Conservation (phyloP, 192 early-diverging fungal genomes). For the Lunasporangiospora selenospora region DNA sequence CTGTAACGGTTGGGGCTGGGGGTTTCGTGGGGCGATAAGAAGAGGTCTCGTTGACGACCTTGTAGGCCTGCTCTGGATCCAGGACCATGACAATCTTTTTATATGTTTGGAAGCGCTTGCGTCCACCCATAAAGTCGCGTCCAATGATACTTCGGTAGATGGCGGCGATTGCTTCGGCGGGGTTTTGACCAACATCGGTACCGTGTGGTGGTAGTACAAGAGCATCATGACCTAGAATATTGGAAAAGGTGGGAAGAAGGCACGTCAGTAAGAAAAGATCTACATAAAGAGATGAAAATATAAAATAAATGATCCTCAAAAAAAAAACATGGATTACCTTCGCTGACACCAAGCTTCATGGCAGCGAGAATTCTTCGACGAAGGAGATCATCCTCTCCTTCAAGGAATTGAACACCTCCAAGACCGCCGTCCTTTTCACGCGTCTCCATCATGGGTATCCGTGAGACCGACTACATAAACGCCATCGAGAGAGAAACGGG, state of each 20-base stretch:
- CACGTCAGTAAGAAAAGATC: slow-evolving; percentile 1
- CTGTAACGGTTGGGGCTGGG: background rate
- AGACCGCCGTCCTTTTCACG: slow-evolving; percentile 41
- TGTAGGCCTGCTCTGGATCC: slow-evolving; percentile 37
- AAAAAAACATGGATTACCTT: slow-evolving; percentile 13
- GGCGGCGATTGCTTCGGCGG: slow-evolving; percentile 37
- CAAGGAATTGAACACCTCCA: slow-evolving; percentile 42
- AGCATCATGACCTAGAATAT: slow-evolving; percentile 28
- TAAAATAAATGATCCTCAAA: background rate
- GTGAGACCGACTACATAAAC: slow-evolving; percentile 25
- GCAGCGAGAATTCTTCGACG: slow-evolving; percentile 35
- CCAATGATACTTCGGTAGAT: slow-evolving; percentile 45
- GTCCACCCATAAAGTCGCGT: slow-evolving; percentile 42
- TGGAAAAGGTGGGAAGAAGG: too few species aligned
- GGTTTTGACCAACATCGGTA: slow-evolving; percentile 37
- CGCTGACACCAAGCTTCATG: slow-evolving; percentile 43
- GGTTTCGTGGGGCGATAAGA: slow-evolving; percentile 29
- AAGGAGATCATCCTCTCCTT: slow-evolving; percentile 39
- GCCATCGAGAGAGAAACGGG: too few species aligned
- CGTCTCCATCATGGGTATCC: slow-evolving; percentile 36
- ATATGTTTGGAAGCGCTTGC: slow-evolving; percentile 47
- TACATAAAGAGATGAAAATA: background rate
- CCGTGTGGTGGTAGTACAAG: slow-evolving; percentile 44
- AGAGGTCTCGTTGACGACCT: slow-evolving; percentile 42
- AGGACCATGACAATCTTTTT: slow-evolving; percentile 49